Evolutionary conservation across 2,329 filamentous ascomycete genomes (phyloP).

Genomic region (Fusarium longipes): DNA sequence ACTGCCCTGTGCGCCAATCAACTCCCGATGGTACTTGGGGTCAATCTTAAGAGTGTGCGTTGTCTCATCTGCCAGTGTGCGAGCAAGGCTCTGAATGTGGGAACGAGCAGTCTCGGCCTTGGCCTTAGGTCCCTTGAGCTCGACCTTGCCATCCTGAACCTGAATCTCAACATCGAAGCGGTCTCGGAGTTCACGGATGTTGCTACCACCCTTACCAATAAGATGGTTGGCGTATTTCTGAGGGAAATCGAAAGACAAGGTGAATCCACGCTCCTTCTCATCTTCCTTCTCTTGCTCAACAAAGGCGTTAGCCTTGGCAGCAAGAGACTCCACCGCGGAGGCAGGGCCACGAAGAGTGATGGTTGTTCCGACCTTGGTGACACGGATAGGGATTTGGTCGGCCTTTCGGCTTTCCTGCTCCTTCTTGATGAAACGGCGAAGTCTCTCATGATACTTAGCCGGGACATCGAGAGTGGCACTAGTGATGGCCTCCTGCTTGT

Average conservation of each 20-base stretch:
- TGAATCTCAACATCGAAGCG: constrained; percentile 81
- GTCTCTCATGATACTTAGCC: constrained; percentile 71
- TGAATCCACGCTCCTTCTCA: constrained; percentile 92
- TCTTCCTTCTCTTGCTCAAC: constrained; percentile 90
- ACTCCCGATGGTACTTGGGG: constrained; percentile 90
- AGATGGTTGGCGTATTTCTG: constrained; percentile 93
- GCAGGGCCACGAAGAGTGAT: constrained; percentile 82
- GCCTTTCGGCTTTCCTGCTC: constrained; percentile 69
- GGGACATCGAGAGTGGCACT: constrained; percentile 67
- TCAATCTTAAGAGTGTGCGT: constrained; percentile 90
- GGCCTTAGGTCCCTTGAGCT: constrained; percentile 93
- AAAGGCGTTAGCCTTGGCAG: constrained; percentile 79
- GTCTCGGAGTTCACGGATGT: constrained; percentile 73
- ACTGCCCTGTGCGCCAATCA: constrained; percentile 88
- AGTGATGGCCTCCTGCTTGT: constrained; percentile 67
- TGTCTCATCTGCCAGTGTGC: constrained; percentile 89
- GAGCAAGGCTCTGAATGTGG: constrained; percentile 82
- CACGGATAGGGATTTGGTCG: constrained; percentile 69
- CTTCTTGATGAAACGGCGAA: constrained; percentile 72
- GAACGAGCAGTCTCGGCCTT: constrained; percentile 90
- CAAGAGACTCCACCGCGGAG: constrained; percentile 76
- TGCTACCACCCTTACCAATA: constrained; percentile 74
- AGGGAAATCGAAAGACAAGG: constrained; percentile 88
- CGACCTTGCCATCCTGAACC: constrained; percentile 92
- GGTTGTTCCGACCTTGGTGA: constrained; percentile 67